Conservation (phyloP, 2,329 filamentous ascomycete species). For the Neopestalotiopsis sp. region DNA sequence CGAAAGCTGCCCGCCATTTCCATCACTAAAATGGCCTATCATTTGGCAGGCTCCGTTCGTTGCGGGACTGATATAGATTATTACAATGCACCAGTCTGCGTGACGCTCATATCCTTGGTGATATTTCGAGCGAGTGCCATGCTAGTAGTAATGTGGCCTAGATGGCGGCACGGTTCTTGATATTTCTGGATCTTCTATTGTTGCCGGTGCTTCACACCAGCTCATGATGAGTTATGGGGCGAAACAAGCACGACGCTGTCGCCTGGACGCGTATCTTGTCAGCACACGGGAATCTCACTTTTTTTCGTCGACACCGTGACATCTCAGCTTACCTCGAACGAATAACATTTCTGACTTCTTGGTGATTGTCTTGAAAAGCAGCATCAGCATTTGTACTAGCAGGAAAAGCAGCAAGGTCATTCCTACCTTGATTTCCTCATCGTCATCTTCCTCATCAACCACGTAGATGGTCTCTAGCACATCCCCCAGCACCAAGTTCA, state of each 20-base stretch:
- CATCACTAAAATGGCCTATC: not conserved
- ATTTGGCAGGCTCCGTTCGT: not conserved
- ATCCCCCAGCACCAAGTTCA: conserved; percentile 94
- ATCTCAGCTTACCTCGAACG: conserved; percentile 76
- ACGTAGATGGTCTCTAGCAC: conserved; percentile 97
- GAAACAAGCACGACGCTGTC: conserved; percentile 71
- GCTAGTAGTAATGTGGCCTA: not conserved
- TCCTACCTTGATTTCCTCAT: conserved; percentile 75
- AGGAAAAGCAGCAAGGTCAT: not conserved
- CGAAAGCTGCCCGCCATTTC: not conserved
- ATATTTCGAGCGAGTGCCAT: not conserved
- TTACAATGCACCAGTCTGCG: not conserved
- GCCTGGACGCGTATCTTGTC: conserved; percentile 47
- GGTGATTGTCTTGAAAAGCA: conserved; percentile 73
- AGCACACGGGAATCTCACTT: not conserved
- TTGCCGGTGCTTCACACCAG: not conserved
- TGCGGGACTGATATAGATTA: not conserved
- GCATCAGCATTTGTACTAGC: conserved; percentile 13
- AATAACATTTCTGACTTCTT: conserved; percentile 99
- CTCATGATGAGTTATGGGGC: conserved; percentile 22
- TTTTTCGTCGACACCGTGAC: not conserved
- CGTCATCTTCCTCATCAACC: conserved; percentile 85
- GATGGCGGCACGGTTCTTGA: not conserved
- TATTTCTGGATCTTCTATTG: not conserved
- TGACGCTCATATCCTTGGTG: not conserved